Evolutionary conservation across 805 yeast genomes (phyloP).

Genomic region (Yarrowia sp.): DNA sequence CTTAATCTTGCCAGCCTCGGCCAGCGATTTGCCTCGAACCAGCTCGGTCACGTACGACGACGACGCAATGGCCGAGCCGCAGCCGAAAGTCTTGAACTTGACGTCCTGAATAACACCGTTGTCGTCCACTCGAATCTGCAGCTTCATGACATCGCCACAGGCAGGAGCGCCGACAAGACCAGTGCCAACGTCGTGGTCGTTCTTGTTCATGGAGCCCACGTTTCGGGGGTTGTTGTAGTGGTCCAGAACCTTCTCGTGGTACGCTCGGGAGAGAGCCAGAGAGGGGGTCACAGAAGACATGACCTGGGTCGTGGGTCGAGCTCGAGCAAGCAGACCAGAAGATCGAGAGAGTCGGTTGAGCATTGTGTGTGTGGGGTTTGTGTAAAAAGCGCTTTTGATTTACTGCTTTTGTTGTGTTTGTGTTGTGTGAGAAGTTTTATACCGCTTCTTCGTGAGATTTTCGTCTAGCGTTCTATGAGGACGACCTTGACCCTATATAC

Average conservation of each 20-base stretch:
- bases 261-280: constrained; percentile 48
- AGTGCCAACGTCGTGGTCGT: constrained; percentile 81
- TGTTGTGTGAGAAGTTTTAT: no score
- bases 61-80: constrained; percentile 97
- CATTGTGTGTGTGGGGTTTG: neutral
- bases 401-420: no score
- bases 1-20: constrained; percentile 90
- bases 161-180: constrained; percentile 99
- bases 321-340: constrained; percentile 27
- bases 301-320: constrained; percentile 23
- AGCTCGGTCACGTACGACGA: constrained; percentile 94
- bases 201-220: constrained; percentile 90
- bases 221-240: constrained; percentile 97
- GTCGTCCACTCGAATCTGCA: constrained; percentile 91
- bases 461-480: constrained; percentile 14
- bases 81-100: constrained; percentile 98
- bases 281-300: constrained; percentile 7
- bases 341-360: constrained; percentile 29
- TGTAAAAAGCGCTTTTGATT: no score
- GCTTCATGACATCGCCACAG: constrained; percentile 98
- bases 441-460: neutral
- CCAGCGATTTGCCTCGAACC: constrained; percentile 92
- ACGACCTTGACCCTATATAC: neutral
- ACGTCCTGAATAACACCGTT: constrained; percentile 94
- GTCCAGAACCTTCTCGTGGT: constrained; percentile 93